Evolutionary conservation across 1,284 basidiomycete species (phyloP).

Genomic region (Marasmius sp.): DNA sequence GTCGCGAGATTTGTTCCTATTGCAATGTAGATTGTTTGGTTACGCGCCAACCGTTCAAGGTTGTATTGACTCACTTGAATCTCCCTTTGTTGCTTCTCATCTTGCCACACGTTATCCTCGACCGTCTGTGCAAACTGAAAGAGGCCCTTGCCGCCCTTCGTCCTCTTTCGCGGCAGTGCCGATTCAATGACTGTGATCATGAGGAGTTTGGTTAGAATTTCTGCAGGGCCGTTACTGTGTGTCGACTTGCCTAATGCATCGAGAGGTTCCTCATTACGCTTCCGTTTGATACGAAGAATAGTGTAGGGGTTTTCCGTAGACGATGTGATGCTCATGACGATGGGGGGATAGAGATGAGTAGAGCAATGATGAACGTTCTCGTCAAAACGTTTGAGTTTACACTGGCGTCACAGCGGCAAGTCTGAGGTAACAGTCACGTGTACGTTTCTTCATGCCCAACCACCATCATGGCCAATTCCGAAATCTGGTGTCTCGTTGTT

Average conservation of each 20-base stretch:
- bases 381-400: background rate
- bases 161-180: slow-evolving; percentile 56
- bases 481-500: too few relatives aligned
- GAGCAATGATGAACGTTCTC: background rate
- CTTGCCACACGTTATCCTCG: slow-evolving; percentile 66
- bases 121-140: slow-evolving; percentile 80
- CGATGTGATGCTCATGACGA: background rate
- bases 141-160: slow-evolving; percentile 56
- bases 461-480: too few relatives aligned
- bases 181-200: slow-evolving; percentile 60
- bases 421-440: background rate
- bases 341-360: background rate
- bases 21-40: background rate
- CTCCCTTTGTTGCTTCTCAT: slow-evolving; percentile 51
- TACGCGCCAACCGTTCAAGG: background rate
- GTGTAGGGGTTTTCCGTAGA: slow-evolving; percentile 47
- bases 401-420: background rate
- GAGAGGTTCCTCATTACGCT: slow-evolving; percentile 74
- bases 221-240: background rate
- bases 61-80: slow-evolving; percentile 52
- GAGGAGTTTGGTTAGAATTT: slow-evolving; percentile 3
- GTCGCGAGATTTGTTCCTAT: slow-evolving; percentile 51
- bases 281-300: slow-evolving; percentile 76
- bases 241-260: slow-evolving; percentile 64
- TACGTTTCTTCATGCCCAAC: background rate